Evolutionary conservation across 352 stramenopile species (phyloP), one percentile per base, ranked within the genome.

Genomic region (Phytophthora agathidicida): DNA sequence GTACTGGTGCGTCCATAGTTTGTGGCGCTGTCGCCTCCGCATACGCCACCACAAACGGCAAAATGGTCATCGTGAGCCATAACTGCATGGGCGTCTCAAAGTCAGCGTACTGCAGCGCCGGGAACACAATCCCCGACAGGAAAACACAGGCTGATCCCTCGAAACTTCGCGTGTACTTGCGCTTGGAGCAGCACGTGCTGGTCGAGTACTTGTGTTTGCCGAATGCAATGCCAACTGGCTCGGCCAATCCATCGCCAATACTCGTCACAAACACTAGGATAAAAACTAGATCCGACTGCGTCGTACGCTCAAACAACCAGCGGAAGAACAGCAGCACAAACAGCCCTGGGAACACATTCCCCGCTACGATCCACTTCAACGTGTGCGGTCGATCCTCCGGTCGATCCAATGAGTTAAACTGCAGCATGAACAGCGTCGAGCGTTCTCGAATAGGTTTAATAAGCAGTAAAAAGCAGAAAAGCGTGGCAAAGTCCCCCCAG

Each of bases 251-350:
- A 35, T 93, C 83, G n/a, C 83, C 83, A 38, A 93, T 86, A 44
- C 77, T 89, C n/a, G 84, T 88, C 38, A 96, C 65, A 39, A 92
- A 93, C 7, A 96, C 55, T 22, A 96, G 77, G 32, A 95, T 89
- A 48, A 93, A 95, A 20, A 90, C 80, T 7, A 95, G 57, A 13
- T 83, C 82, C 17, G 65, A 68, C 65, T 95, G 86, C 52, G 82
- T 89, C 58, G 83, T 94, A 26, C 80, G 68, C 3, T 67, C 75
- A 48, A 92, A 93, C 13, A 95, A 66, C 83, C 83, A 95, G 33
- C 83, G 81, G 73, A 95, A 95, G 63, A 95, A 93, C 26, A 95
- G 75, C 61, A 95, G 47, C 41, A 92, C 80, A 42, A 95, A 91
- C 19, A 95, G 76, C 3, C 80, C 72, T n/a, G 83, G 80, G 47